These are phyloP conservation scores for Syzygium aromaticum DNA, from an alignment of 345 rosid species.

Conservation along the genomic window DNA sequence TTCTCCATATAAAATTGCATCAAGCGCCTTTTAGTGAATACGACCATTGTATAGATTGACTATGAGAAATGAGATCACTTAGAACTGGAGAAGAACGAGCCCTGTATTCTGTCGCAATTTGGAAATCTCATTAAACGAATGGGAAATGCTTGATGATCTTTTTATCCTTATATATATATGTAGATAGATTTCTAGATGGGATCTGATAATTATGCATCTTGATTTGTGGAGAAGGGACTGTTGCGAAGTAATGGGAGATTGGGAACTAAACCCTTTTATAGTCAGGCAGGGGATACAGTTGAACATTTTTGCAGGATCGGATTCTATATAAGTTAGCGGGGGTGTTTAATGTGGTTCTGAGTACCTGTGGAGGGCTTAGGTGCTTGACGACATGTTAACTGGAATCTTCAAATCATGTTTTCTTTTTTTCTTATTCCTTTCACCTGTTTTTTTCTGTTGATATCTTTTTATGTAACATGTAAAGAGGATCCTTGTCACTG, in stretches of 20 bases:
- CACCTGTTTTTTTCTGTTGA: background rate
- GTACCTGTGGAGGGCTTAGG: background rate
- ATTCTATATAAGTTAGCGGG: background rate
- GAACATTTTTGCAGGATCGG: too few species aligned
- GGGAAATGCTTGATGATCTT: too few species aligned
- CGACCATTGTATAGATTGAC: background rate
- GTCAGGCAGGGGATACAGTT: too few species aligned
- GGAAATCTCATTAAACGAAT: too few species aligned
- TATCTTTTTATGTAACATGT: background rate
- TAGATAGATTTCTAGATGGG: too few species aligned
- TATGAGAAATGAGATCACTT: background rate
- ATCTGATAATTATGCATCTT: background rate
- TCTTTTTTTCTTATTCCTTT: background rate
- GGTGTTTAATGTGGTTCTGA: background rate
- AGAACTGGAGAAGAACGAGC: background rate
- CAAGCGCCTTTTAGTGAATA: background rate
- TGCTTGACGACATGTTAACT: background rate
- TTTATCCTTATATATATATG: too few species aligned
- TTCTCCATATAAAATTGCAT: background rate
- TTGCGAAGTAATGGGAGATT: background rate
- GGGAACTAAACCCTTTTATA: background rate
- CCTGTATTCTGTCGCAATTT: background rate
- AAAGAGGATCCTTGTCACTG: background rate
- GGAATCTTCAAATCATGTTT: background rate
- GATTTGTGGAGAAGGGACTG: background rate